These are phyloP conservation scores for Pharus latifolius DNA, from an alignment of 176 grass and related monocot genomes.

Conservation along the genomic window DNA sequence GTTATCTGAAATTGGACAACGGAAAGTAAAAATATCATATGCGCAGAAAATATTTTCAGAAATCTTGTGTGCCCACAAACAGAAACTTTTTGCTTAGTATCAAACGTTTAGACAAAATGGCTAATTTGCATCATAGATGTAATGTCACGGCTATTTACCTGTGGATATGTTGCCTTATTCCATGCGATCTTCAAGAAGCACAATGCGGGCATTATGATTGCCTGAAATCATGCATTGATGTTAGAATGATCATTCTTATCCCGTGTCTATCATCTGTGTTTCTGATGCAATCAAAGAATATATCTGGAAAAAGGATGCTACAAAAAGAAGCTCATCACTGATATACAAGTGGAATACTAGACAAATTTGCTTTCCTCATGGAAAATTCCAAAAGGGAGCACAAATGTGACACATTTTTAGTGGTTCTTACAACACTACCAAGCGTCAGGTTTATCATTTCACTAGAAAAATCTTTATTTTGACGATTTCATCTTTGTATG, in stretches of 20 bases:
- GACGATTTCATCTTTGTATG: background rate
- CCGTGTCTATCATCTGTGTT: background rate
- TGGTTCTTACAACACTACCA: background rate
- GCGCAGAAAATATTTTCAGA: background rate
- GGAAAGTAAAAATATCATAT: background rate
- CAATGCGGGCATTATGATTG: constrained; percentile 74
- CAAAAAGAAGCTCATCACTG: background rate
- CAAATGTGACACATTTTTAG: no score
- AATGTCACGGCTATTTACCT: constrained; percentile 32
- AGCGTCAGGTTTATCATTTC: background rate
- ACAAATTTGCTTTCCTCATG: background rate
- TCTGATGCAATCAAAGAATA: background rate
- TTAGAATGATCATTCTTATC: background rate
- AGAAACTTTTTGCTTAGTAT: background rate
- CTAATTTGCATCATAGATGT: background rate
- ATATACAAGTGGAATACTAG: background rate
- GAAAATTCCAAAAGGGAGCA: background rate
- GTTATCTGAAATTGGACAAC: constrained; percentile 42
- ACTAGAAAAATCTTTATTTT: background rate
- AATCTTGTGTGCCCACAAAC: no score
- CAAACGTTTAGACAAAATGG: background rate
- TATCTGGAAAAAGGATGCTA: background rate
- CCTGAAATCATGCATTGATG: constrained; percentile 27
- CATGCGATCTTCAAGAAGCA: constrained; percentile 79
- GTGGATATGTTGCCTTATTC: constrained; percentile 56